Base-by-base conservation (phyloP, 331 rosid genomes). In the Pyrus hybrid region DNA sequence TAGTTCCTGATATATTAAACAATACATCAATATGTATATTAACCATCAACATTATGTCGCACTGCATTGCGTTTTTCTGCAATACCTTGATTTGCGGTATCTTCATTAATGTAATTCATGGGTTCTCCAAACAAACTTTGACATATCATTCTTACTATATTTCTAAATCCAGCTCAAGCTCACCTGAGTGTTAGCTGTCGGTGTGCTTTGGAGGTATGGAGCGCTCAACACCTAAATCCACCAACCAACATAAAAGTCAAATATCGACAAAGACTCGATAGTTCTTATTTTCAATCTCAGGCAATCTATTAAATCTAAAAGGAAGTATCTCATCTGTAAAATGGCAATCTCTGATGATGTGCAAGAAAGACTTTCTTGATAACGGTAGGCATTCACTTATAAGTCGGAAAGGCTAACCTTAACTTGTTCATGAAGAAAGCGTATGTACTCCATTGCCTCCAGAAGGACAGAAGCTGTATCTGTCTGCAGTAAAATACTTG, bases 381-480 rank as follows among this genome's bases (percentile, higher is more conserved):
- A n/a, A n/a, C n/a, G n/a, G 20, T 49, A 26, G 53, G 73, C 16
- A 10, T 14, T 76, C 41, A 23, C 26, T 2, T 21, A 10, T 22
- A 67, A 37, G 4, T 58, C 23, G 43, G 18, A 51, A 28, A 71
- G 71, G 58, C 71, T 67, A 68, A 94, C 99, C 99, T 94, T 90
- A 80, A 94, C 96, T 94, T 94, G 99, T 62, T 92, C 86, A 23
- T 94, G 99, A 84, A 94, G 97, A 87, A 94, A 94, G 32, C 78
- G 86, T 84, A 94, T 90, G 70, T 94, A 94, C 22, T 90, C 97
- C 96, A 91, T 94, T 45, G 97, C 99, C 84, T 89, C 99, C 70
- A 68, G 74, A 56, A 94, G 88, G 80, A 94, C 99, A 79, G 99
- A 94, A 75, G 99, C 97, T 22, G 99, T 94, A 81, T 94, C 99